Evolutionary conservation across 2,329 filamentous ascomycete genomes (phyloP), one percentile per base, ranked within the genome.

Genomic region (Sporothrix humicola): DNA sequence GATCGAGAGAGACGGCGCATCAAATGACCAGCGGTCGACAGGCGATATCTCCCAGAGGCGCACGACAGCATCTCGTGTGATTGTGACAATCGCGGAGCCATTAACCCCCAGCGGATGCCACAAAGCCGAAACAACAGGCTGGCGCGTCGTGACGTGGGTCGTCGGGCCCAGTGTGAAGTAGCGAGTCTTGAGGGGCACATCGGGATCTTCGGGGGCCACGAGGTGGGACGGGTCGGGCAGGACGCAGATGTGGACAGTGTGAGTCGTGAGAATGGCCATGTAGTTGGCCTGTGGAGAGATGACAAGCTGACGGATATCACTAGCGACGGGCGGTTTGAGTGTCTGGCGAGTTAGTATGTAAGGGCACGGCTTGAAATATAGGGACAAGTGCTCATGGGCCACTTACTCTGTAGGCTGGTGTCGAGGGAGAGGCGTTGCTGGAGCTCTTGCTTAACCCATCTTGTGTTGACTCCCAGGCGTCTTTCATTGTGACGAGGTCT

Each of bases 101-200:
- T 92, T 89, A 12, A 95, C 90, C 1, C 95, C 95, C 0, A 98
- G 85, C 0, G 96, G 96, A 82, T 99, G 96, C 95, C 96, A 99
- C 73, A 98, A 79, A 3, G 91, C 92, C 0, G 94, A 93, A 26
- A 91, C 90, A 73, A 99, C 87, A 1, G 93, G 89, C 8, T 94
- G 89, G 77, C 94, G 91, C 65, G 95, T 93, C 69, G 95, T 91
- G 68, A 98, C 94, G 82, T 98, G 95, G 3, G 92, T 94, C 2
- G 94, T 97, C 44, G 95, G 94, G 0, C 95, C 95, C n/a, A 98
- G 86, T 23, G 95, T 95, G 83, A 93, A 97, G 71, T 93, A 93
- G 81, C 93, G 97, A 44, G 95, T 87, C 79, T 93, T 93, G 78
- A 97, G 86, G 5, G 91, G 89, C 8, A 88, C 86, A 65, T 83